Conservation (phyloP, 2,329 filamentous ascomycete species). For the Aspergillus pseudoviridinutans region DNA sequence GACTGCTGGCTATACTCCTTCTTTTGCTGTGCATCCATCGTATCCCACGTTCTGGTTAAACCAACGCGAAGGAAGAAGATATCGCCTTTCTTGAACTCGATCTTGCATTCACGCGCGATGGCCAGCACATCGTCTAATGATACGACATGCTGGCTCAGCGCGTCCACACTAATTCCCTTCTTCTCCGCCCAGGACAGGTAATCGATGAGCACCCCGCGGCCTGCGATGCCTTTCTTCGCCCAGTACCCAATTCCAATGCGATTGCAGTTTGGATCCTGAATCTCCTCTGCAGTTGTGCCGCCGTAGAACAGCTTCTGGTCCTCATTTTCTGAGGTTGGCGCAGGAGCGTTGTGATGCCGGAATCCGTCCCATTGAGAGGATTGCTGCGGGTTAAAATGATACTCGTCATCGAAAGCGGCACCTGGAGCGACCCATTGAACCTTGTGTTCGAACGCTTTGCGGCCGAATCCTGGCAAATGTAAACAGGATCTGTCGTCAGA, state of each 20-base stretch:
- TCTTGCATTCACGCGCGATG: constrained; percentile 33
- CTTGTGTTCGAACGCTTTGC: constrained; percentile 50
- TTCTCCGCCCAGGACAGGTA: constrained; percentile 34
- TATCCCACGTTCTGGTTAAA: constrained; percentile 31
- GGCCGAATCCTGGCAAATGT: constrained; percentile 43
- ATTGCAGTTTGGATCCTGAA: constrained; percentile 26
- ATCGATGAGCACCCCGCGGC: constrained; percentile 40
- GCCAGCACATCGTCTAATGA: constrained; percentile 33
- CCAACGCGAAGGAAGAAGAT: constrained; percentile 39
- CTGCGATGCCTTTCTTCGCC: constrained; percentile 37
- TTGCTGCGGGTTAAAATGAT: constrained; percentile 52
- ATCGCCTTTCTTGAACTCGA: constrained; percentile 34
- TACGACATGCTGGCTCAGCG: constrained; percentile 29
- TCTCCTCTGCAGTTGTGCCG: constrained; percentile 34
- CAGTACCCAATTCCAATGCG: constrained; percentile 38
- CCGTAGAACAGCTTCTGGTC: constrained; percentile 33
- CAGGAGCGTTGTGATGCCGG: constrained; percentile 48
- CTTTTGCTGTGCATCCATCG: constrained; percentile 26
- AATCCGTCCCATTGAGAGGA: constrained; percentile 54
- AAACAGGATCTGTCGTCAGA: background rate
- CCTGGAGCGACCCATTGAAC: constrained; percentile 48
- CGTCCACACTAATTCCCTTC: constrained; percentile 29
- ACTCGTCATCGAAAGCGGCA: constrained; percentile 48
- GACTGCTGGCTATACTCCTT: constrained; percentile 27
- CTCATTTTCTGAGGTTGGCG: constrained; percentile 29